A percentile compares a stretch with the other conserved stretches of the same genome.
These are phyloP conservation scores for Spathaspora boniae DNA, from an alignment of 805 yeast species.

Conservation along the genomic window DNA sequence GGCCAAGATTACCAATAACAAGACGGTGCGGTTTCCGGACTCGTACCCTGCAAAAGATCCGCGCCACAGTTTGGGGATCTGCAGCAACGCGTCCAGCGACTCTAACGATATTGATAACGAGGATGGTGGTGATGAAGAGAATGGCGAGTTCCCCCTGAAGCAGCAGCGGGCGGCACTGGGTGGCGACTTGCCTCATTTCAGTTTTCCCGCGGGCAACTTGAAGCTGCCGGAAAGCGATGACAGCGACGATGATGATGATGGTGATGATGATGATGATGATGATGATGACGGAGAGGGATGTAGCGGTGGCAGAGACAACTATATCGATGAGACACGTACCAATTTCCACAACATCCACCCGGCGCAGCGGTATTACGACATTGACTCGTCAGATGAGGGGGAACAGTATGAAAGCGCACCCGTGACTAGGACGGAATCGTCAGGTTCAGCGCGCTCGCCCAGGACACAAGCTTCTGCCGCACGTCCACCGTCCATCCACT, in stretches of 20 bases:
- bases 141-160: too few species aligned
- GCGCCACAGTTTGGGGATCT: background rate
- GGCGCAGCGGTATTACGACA: constrained; percentile 4
- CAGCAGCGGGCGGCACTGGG: too few species aligned
- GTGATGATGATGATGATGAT: constrained; percentile 9
- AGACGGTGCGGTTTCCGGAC: constrained; percentile 7
- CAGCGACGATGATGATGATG: constrained; percentile 1
- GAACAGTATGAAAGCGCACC: background rate
- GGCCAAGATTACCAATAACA: constrained; percentile 8
- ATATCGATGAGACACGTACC: constrained; percentile 1
- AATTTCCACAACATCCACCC: background rate
- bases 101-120: constrained; percentile 4
- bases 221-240: constrained; percentile 1
- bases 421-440: background rate
- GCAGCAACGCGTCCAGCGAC: too few species aligned
- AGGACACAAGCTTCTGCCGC: background rate
- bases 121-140: constrained; percentile 12
- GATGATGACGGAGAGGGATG: constrained; percentile 4
- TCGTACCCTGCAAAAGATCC: constrained; percentile 9
- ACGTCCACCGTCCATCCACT: background rate
- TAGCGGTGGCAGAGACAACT: background rate
- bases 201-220: too few species aligned
- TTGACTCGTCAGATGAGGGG: constrained; percentile 9
- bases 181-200: too few species aligned
- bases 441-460: background rate